Base-by-base conservation (phyloP, 2,329 filamentous ascomycete species). In the Calonectria hongkongensis region DNA sequence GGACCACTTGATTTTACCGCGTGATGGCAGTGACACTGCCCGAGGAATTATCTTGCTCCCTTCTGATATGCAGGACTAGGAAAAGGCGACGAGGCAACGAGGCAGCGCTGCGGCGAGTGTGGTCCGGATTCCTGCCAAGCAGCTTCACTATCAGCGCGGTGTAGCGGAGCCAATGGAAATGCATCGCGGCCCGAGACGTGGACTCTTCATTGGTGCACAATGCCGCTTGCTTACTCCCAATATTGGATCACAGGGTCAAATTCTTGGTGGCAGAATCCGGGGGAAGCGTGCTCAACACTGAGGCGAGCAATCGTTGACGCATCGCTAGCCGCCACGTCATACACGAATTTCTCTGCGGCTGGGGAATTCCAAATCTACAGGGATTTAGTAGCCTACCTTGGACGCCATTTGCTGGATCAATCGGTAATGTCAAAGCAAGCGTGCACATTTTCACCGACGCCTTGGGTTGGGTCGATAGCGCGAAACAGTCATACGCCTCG, bases 291-390 rank as follows among this genome's bases (percentile, higher is more conserved):
- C 18, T 36, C 28, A 33, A 36, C 50, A 21, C 50, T 8, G 28
- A 36, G 28, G 50, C 18, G 28, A 56, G 50, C 30, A n/a, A 28
- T 25, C 28, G 5, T 39, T 15, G n/a, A 3, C 51, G 51, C 30
- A 56, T 56, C 18, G n/a, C 3, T 39, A 21, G 28, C 51, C n/a
- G 51, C 51, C 51, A 56, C 51, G 51, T 56, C 51, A 36, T 18
- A 56, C 18, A 36, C 2, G 18, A n/a, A 9, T 36, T 36, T 21
- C 10, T 3, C 51, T 56, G 28, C 28, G 28, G 16, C 18, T 56
- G 28, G 51, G 15, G 18, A 56, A 56, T 56, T 28, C 18, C 28
- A 56, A 56, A 56, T 30, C 13, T 56, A 10, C 30, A n/a, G 33
- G 4, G 12, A 33, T 56, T 8, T 12, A 8, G 30, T 56, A 9